Evolutionary conservation across 495 filamentous ascomycete genomes (phyloP).

Genomic region (Wilcoxina mikolae): DNA sequence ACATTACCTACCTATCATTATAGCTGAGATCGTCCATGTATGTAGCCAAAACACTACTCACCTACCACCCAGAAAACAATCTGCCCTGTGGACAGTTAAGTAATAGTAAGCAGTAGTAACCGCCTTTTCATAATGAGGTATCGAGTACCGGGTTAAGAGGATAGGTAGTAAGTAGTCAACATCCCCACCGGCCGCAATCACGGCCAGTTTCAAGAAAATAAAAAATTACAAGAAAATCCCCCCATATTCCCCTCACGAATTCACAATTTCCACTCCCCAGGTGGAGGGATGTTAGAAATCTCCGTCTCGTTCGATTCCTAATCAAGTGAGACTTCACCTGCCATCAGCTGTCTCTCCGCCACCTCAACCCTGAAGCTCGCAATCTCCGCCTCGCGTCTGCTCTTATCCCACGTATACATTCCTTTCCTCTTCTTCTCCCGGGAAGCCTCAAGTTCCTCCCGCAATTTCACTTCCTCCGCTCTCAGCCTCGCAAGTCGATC

Average conservation of each 20-base stretch:
- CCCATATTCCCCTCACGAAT: not conserved
- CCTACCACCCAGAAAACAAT: too few relatives aligned
- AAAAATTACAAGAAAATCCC: not conserved
- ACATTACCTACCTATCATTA: too few relatives aligned
- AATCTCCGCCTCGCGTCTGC: slow-evolving; percentile 24
- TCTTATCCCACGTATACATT: slow-evolving; percentile 23
- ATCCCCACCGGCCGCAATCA: too few relatives aligned
- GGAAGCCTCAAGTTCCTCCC: slow-evolving; percentile 19
- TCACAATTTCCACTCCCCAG: not conserved
- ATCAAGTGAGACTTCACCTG: not conserved
- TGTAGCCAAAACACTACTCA: too few relatives aligned
- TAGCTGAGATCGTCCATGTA: too few relatives aligned
- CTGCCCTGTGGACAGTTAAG: too few relatives aligned
- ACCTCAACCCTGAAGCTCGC: slow-evolving; percentile 26
- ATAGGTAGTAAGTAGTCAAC: too few relatives aligned
- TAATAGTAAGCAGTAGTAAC: too few relatives aligned
- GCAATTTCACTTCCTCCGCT: slow-evolving; percentile 23
- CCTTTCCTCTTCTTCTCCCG: slow-evolving; percentile 27
- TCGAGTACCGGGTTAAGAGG: too few relatives aligned
- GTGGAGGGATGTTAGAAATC: not conserved
- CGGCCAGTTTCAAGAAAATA: not conserved
- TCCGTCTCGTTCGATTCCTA: not conserved
- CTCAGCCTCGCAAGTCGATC: slow-evolving; percentile 20
- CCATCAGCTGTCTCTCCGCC: slow-evolving; percentile 17
- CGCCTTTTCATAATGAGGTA: too few relatives aligned